Evolutionary conservation across 305 asterid genomes (phyloP).

Genomic region (Andrographis paniculata): DNA sequence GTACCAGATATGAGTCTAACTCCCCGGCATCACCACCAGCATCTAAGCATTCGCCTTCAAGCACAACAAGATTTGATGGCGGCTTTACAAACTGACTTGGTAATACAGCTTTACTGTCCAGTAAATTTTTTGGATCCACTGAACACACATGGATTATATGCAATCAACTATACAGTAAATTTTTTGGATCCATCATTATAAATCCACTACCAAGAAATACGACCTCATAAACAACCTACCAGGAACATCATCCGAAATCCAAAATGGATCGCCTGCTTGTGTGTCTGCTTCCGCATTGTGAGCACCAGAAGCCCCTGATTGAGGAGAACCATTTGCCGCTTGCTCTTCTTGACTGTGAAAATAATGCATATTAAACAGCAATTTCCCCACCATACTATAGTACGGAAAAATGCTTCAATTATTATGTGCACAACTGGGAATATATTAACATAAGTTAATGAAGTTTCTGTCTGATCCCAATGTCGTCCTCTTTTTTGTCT

Average conservation of each 20-base stretch:
- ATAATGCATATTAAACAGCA: conserved; percentile 15
- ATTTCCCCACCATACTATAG: background rate
- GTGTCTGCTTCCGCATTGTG: conserved; percentile 37
- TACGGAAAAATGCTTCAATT: conserved; percentile 1
- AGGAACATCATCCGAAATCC: conserved; percentile 75
- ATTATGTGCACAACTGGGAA: no score
- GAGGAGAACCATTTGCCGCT: conserved; percentile 34
- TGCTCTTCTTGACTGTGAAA: conserved; percentile 56
- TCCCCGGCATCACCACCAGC: conserved; percentile 73
- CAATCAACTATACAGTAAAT: conserved; percentile 9
- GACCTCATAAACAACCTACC: conserved; percentile 38
- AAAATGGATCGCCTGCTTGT: conserved; percentile 52
- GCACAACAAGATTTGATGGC: conserved; percentile 91
- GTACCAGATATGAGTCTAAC: conserved; percentile 91
- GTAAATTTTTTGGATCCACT: conserved; percentile 69
- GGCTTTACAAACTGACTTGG: conserved; percentile 50
- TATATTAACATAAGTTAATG: no score
- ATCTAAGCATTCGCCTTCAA: conserved; percentile 97
- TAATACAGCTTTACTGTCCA: conserved; percentile 44
- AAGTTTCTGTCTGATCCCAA: no score
- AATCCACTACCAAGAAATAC: no score
- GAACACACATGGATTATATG: conserved; percentile 23
- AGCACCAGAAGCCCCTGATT: conserved; percentile 31
- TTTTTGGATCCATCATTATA: no score
- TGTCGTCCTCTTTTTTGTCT: no score